Evolutionary conservation across 371 early-diverging fungal genomes (phyloP), one percentile per base, ranked within the genome.

Genomic region (Mucor lusitanicus): DNA sequence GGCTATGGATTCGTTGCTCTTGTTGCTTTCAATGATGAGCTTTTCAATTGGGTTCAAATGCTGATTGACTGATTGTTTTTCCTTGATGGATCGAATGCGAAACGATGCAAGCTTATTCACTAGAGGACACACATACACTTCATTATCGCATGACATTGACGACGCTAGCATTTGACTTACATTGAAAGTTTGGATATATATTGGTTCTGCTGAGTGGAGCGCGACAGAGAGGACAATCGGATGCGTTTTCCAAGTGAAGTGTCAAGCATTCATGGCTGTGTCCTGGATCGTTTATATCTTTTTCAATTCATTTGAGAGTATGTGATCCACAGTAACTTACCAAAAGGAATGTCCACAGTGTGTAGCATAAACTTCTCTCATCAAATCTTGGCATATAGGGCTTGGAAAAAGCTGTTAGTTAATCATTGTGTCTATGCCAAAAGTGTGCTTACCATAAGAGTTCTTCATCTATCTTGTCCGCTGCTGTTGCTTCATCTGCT

Each of bases 281-380:
- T 15, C 23, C 13, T 19, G 59, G 12, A 55, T 17, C 3, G 40
- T 21, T 8, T 27, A 21, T 57, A 23, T 25, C 48, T 11, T 6
- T 35, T 35, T 35, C 37, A 35, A 8, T n/a, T 25, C 17, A 61
- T 27, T 53, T 12, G 19, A 13, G 23, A 35, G n/a, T 8, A 27
- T 32, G 4, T 17, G 25, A 3, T 15, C 21, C 3, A 40, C n/a
- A 44, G 21, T 23, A 15, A 11, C 57, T 72, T 83, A 90, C 91
- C 95, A 96, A 76, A 91, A 96, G 1, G 92, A 91, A 76, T 95
- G 95, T 0, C 95, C 92, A 77, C 95, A 95, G n/a, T 81, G 77
- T 1, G 94, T 87, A 71, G 90, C 87, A 67, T 87, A 93, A 0
- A 92, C 93, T 53, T 92, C 90, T 33, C 76, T 78, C 69, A 95